Base-by-base conservation (phyloP, 2,329 filamentous ascomycete species). In the Sporothrix globosa region DNA sequence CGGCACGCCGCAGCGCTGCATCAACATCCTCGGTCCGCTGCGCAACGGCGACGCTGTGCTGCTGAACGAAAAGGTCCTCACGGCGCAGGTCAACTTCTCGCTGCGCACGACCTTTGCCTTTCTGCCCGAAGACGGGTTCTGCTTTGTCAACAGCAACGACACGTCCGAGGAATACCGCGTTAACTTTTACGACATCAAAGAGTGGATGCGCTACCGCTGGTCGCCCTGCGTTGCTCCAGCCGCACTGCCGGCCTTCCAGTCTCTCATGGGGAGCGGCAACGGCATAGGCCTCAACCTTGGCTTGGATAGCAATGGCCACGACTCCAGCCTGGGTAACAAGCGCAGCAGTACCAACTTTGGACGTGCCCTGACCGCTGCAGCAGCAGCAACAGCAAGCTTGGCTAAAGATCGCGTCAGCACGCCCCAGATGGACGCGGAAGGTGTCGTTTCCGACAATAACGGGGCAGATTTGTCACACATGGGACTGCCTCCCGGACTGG, bases 11-110 rank as follows among this genome's bases (percentile, higher is more conserved):
- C 90, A 95, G 73, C 88, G 91, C 69, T 97, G 93, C 77, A 88
- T 97, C 77, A 97, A 97, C 77, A 96, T 97, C 67, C 85, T 97
- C 4, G 95, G 95, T 0, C 94, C 94, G 0, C 79, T 98, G 14
- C 89, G 94, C 48, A 95, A 97, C 75, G 94, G 94, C n/a, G 94
- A 98, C 77, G 92, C 94, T 21, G 93, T 97, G 0, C 85, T 97
- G 0, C 84, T 97, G 71, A 97, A 94, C 76, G 93, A 93, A 72
- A 92, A 92, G 74, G 91, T 97, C 0, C 85, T 98, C 19, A 97
- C 93, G 0, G 93, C 95, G 0, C 92, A 96, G 77, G 94, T 97
- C 75, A 97, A 97, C 80, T 97, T 98, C 76, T 93, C 91, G 0
- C 89, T 98, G 66, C 87, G 95, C 9, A 97, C 93, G 0, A 94